Conservation (phyloP, 2,329 filamentous ascomycete genomes). For the Fusarium nurragi region DNA sequence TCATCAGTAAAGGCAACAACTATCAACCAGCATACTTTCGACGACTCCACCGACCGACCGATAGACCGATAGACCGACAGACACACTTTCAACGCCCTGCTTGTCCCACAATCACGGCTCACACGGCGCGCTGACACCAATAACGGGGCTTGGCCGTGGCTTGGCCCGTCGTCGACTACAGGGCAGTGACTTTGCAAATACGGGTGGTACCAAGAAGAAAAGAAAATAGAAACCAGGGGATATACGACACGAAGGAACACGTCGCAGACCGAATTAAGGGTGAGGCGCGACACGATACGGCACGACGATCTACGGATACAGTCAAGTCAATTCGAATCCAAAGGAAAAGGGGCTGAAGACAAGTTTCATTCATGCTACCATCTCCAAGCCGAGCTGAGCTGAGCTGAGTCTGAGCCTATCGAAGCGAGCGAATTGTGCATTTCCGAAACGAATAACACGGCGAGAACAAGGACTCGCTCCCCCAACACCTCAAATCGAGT, state of each 20-base stretch:
- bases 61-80: constrained; percentile 5
- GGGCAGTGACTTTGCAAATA: background rate
- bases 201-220: background rate
- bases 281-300: background rate
- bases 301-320: background rate
- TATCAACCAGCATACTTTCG: constrained; percentile 11
- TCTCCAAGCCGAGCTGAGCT: constrained; percentile 13
- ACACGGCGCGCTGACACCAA: constrained; percentile 34
- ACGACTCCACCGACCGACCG: constrained; percentile 19
- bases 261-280: background rate
- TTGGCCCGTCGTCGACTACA: constrained; percentile 22
- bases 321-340: background rate
- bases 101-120: constrained; percentile 29
- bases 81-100: constrained; percentile 13
- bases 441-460: constrained; percentile 8
- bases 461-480: background rate
- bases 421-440: background rate
- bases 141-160: constrained; percentile 37
- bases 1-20: background rate
- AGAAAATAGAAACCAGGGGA: background rate
- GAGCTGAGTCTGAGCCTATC: background rate
- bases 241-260: background rate
- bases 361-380: constrained; percentile 20
- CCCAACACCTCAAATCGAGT: background rate
- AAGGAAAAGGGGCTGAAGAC: constrained; percentile 4